Evolutionary conservation across 495 filamentous ascomycete genomes (phyloP).

Genomic region (Hypoxylon fuscum): DNA sequence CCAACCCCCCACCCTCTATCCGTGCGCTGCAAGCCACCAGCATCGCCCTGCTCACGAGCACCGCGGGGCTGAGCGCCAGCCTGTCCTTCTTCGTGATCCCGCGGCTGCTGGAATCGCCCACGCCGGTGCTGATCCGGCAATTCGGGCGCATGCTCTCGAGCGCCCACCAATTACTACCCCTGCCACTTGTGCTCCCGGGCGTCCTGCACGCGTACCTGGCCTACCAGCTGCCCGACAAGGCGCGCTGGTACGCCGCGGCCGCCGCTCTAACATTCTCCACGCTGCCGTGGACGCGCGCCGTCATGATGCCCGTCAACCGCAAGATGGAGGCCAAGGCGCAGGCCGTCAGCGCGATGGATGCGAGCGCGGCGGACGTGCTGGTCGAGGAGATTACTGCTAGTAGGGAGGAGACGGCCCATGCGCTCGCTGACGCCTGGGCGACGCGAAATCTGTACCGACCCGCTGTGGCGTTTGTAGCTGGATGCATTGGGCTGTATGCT

Average conservation of each 20-base stretch:
- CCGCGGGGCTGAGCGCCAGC: slow-evolving; percentile 52
- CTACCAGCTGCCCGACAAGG: slow-evolving; percentile 37
- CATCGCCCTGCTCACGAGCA: slow-evolving; percentile 56
- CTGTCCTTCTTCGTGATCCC: slow-evolving; percentile 58
- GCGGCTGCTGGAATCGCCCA: slow-evolving; percentile 60
- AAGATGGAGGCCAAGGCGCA: slow-evolving; percentile 48
- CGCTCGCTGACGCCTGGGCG: slow-evolving; percentile 59
- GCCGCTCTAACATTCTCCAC: slow-evolving; percentile 52
- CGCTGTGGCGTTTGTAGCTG: slow-evolving; percentile 29
- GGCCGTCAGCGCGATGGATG: slow-evolving; percentile 35
- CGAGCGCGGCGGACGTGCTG: slow-evolving; percentile 17
- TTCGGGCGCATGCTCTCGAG: slow-evolving; percentile 52
- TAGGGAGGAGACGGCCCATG: slow-evolving; percentile 51
- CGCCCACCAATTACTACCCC: slow-evolving; percentile 48
- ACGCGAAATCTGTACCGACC: slow-evolving; percentile 56
- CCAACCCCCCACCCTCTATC: slow-evolving; percentile 29
- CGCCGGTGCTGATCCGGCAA: slow-evolving; percentile 60
- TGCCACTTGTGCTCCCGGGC: slow-evolving; percentile 43
- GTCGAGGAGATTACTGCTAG: slow-evolving; percentile 16
- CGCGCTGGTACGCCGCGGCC: slow-evolving; percentile 53
- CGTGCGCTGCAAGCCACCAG: slow-evolving; percentile 57
- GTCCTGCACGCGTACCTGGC: slow-evolving; percentile 58
- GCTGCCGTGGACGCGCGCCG: slow-evolving; percentile 58
- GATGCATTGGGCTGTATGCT: slow-evolving; percentile 21
- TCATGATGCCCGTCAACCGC: slow-evolving; percentile 56